Conservation (phyloP, 2,329 filamentous ascomycete species). For the Catunica adiposa region DNA sequence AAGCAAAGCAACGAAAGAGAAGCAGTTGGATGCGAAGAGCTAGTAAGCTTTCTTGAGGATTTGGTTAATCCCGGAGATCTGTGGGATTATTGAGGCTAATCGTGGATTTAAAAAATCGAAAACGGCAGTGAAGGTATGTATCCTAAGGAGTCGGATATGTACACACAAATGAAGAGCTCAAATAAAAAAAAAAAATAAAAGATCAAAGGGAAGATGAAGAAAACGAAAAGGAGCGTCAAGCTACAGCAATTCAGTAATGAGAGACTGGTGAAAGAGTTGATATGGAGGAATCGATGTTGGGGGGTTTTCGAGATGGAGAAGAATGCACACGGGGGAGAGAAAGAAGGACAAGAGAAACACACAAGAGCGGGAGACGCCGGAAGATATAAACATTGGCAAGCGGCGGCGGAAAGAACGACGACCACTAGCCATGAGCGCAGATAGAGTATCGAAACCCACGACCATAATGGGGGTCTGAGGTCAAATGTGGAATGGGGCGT, state of each 20-base stretch:
- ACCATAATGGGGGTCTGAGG: not conserved
- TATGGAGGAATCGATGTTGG: conserved; percentile 15
- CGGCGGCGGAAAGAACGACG: not conserved
- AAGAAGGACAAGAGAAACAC: conserved; percentile 1
- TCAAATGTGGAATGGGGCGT: not conserved
- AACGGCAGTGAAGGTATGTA: not conserved
- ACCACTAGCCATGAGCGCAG: not conserved
- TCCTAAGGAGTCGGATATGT: conserved; percentile 3
- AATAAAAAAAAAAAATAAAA: conserved; percentile 11
- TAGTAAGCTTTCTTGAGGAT: not conserved
- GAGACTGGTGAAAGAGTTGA: conserved; percentile 16
- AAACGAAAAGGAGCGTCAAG: conserved; percentile 13
- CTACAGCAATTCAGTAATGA: conserved; percentile 15
- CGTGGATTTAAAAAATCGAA: conserved; percentile 1
- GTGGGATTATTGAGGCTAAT: not conserved
- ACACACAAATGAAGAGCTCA: conserved; percentile 5
- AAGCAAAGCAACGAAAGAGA: not conserved
- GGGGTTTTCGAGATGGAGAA: conserved; percentile 13
- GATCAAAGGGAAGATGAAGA: conserved; percentile 4
- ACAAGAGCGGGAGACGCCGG: not conserved
- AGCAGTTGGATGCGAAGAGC: conserved; percentile 1
- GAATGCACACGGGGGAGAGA: conserved; percentile 9
- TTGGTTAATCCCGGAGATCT: not conserved
- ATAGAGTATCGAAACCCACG: not conserved
- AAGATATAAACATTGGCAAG: conserved; percentile 3